Evolutionary conservation across 805 yeast species (phyloP), one percentile per base, ranked within the genome.

Genomic region (Yarrowia keelungensis): DNA sequence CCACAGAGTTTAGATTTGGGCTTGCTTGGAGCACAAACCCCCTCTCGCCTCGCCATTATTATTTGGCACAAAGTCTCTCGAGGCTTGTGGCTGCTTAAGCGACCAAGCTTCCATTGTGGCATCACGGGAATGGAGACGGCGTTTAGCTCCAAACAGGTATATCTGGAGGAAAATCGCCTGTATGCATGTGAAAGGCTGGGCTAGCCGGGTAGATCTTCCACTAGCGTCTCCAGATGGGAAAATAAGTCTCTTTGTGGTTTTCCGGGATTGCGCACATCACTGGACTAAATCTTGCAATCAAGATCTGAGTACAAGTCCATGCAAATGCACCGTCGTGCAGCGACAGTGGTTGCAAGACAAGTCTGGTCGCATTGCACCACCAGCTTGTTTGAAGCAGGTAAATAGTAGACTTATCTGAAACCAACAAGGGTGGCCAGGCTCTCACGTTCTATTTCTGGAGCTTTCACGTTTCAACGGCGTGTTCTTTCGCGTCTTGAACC

Each of bases 271-370:
- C 56, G 42, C 58, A 51, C 56, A 50, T 50, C 56, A 50, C 56
- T 35, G 26, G 56, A 16, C 56, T 50, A 50, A 50, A 50, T 50
- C 56, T 50, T 50, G 56, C 56, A 5, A 41, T 26, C 47, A 22
- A 56, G 62, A 56, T 56, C 59, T 53, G 58, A 16, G 43, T 8
- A 22, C 22, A 9, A 9, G 8, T 16, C 26, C 26, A 41, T 56
- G 62, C 62, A 56, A 56, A 26, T 56, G 62, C 62, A 56, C 15
- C 5, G 15, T 10, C n/a, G 62, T 56, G 62, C 62, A 56, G 38
- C 42, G 35, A 7, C 35, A 16, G 58, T 38, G 58, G 61, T 54
- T 54, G 61, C 61, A 54, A 54, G 61, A 41, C 46, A 54, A 41
- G 9, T 14, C 22, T 32, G 16, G 35, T 36, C 41, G 8, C 43